Evolutionary conservation across 352 stramenopile genomes (phyloP).

Genomic region (Phytophthora multivora): DNA sequence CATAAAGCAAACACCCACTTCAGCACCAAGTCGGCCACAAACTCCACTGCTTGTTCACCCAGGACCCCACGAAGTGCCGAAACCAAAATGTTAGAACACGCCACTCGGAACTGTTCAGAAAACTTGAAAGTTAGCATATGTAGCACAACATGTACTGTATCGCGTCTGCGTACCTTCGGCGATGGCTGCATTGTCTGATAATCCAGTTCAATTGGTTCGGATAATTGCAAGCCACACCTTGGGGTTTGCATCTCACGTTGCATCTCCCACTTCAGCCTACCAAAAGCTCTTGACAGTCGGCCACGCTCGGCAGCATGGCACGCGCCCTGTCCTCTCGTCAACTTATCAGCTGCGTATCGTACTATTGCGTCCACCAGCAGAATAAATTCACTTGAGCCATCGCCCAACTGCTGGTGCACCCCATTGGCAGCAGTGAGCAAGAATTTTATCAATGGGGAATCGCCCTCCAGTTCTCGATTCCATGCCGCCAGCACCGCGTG

Average conservation of each 20-base stretch:
- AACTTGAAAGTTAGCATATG: too few species aligned
- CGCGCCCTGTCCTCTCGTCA: neutral
- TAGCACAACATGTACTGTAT: too few species aligned
- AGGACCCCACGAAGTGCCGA: constrained; percentile 49
- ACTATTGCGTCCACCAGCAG: constrained; percentile 51
- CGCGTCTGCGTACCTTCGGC: constrained; percentile 7
- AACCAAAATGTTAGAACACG: constrained; percentile 32
- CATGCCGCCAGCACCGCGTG: constrained; percentile 54
- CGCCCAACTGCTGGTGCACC: constrained; percentile 55
- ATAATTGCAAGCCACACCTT: constrained; percentile 1
- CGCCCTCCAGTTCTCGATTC: constrained; percentile 28
- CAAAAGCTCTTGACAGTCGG: constrained; percentile 45
- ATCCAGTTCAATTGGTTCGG: constrained; percentile 23
- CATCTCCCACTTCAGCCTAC: constrained; percentile 38
- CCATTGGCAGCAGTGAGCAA: constrained; percentile 54
- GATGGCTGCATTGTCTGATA: constrained; percentile 18
- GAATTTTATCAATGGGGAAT: constrained; percentile 42
- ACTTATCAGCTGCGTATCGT: constrained; percentile 7
- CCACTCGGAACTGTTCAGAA: constrained; percentile 33
- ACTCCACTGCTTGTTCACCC: constrained; percentile 25
- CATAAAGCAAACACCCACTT: constrained; percentile 53
- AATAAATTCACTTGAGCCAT: constrained; percentile 65
- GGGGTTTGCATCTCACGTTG: constrained; percentile 19
- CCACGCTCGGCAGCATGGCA: constrained; percentile 7
- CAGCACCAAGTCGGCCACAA: constrained; percentile 48